These are phyloP conservation scores for Coniferiporia weirii DNA, from an alignment of 1,284 basidiomycete species.

Conservation along the genomic window DNA sequence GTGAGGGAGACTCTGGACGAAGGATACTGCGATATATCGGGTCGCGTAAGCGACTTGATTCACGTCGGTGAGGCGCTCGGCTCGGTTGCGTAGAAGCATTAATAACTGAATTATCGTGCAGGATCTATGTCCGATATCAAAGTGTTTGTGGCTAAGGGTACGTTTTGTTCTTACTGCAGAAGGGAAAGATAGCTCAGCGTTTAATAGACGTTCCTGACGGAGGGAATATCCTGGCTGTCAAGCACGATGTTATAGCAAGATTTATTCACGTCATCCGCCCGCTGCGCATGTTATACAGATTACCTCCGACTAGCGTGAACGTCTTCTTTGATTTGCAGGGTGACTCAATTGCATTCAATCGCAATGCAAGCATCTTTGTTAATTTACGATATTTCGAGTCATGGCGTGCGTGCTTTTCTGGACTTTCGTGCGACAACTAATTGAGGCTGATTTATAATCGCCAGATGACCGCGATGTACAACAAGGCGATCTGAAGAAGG, in stretches of 20 bases:
- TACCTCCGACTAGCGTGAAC: slow-evolving; percentile 70
- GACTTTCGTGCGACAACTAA: background rate
- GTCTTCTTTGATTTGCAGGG: slow-evolving; percentile 84
- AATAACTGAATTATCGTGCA: slow-evolving; percentile 23
- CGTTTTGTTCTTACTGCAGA: slow-evolving; percentile 14
- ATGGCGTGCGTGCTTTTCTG: slow-evolving; percentile 65
- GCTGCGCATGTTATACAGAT: slow-evolving; percentile 54
- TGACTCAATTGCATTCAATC: slow-evolving; percentile 90
- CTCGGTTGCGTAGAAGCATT: background rate
- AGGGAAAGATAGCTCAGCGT: slow-evolving; percentile 1
- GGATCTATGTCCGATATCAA: slow-evolving; percentile 62
- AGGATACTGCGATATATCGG: slow-evolving; percentile 80
- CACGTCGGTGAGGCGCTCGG: slow-evolving; percentile 42
- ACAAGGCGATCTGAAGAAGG: slow-evolving; percentile 53
- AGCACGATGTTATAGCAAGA: slow-evolving; percentile 54
- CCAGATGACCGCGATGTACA: slow-evolving; percentile 69
- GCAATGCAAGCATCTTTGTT: slow-evolving; percentile 84
- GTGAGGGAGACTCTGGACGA: slow-evolving; percentile 75
- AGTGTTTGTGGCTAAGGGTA: slow-evolving; percentile 68
- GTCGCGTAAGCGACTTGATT: slow-evolving; percentile 57
- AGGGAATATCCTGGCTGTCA: slow-evolving; percentile 43
- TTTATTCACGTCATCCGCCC: slow-evolving; percentile 62
- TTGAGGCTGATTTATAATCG: slow-evolving; percentile 7
- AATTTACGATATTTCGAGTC: slow-evolving; percentile 84
- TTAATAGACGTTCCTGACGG: slow-evolving; percentile 49